These are phyloP conservation scores for Hortiboletus campestris DNA, from an alignment of 768 basidiomycete species.

Conservation along the genomic window DNA sequence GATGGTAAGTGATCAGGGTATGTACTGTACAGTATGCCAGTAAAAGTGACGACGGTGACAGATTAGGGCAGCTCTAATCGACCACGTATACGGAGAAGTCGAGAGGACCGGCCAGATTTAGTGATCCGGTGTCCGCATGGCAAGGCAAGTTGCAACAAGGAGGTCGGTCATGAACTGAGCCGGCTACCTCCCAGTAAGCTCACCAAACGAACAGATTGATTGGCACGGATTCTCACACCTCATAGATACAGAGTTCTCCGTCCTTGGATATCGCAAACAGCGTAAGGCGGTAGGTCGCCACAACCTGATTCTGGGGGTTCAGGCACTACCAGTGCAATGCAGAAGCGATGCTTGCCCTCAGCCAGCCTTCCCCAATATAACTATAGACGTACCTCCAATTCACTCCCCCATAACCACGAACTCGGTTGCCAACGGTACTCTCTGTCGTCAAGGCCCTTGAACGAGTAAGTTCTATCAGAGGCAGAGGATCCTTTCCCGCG, in stretches of 20 bases:
- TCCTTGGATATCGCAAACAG: constrained; percentile 30
- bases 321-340: constrained; percentile 19
- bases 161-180: constrained; percentile 28
- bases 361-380: not conserved
- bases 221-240: constrained; percentile 17
- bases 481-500: constrained; percentile 1
- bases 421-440: constrained; percentile 27
- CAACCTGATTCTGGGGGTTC: constrained; percentile 18
- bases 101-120: constrained; percentile 1
- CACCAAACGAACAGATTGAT: not conserved
- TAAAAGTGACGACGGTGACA: not conserved
- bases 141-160: constrained; percentile 32
- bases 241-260: constrained; percentile 29
- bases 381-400: constrained; percentile 22
- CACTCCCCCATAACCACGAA: constrained; percentile 10
- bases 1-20: not conserved
- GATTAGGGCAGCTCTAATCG: not conserved
- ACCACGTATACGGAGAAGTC: not conserved
- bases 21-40: not conserved
- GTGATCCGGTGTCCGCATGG: constrained; percentile 31
- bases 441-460: constrained; percentile 23
- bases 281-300: constrained; percentile 33
- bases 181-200: constrained; percentile 14
- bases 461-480: constrained; percentile 10
- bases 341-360: not conserved